These are phyloP conservation scores for Ligustrum vulgare DNA, from an alignment of 257 asterid genomes.

Conservation along the genomic window DNA sequence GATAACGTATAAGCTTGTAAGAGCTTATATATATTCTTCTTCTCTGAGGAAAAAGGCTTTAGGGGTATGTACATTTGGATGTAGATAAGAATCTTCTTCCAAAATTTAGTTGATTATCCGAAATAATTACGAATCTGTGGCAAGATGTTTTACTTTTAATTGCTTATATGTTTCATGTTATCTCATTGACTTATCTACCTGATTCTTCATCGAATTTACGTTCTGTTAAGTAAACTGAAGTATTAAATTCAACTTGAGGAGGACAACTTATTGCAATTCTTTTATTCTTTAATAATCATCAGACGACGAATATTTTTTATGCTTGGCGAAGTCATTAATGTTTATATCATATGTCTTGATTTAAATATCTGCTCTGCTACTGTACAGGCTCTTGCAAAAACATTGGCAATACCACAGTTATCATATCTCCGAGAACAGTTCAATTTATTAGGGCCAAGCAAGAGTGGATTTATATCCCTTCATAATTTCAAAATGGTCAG, in stretches of 20 bases:
- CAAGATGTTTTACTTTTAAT: not conserved
- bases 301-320: not conserved
- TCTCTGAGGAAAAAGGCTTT: conserved; percentile 89
- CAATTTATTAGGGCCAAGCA: conserved; percentile 74
- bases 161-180: not conserved
- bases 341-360: not conserved
- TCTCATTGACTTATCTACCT: not conserved
- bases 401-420: conserved; percentile 70
- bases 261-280: not conserved
- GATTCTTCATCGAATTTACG: not conserved
- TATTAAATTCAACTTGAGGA: not conserved
- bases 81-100: not conserved
- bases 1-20: conserved; percentile 72
- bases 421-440: conserved; percentile 91
- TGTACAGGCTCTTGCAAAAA: conserved; percentile 84
- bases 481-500: conserved; percentile 71
- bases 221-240: not conserved
- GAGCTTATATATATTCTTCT: conserved; percentile 83
- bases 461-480: conserved; percentile 71
- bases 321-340: not conserved
- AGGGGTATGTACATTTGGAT: conserved; percentile 51
- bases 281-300: not conserved
- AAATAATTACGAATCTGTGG: not conserved
- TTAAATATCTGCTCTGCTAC: not conserved
- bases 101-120: not conserved